Evolutionary conservation across 2,329 filamentous ascomycete species (phyloP), one percentile per base, ranked within the genome.

Genomic region (Fusarium abutilonis): DNA sequence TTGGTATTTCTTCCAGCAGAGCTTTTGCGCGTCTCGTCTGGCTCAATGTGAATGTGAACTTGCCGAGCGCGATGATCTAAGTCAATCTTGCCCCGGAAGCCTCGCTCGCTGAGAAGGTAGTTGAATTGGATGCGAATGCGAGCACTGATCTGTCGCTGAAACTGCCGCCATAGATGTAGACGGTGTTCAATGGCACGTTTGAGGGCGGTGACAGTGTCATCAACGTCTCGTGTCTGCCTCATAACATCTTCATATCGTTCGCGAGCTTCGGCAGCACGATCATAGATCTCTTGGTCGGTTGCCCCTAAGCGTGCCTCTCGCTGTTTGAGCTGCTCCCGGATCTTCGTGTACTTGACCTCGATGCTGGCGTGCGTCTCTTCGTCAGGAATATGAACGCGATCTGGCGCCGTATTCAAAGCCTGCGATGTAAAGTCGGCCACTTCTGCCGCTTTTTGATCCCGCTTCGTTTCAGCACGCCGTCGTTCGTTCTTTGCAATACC

Each of bases 71-170:
- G 79, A 77, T 98, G 94, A 70, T 97, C 88, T 38, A 96, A 84
- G 19, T 88, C 80, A 54, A 99, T 85, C 63, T 86, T 86, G 53
- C 95, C 95, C 40, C 93, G 87, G 77, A 96, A 99, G 19, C 90
- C 89, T 70, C 95, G 88, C 76, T 98, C 93, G 71, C 89, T 92
- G 55, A 99, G 85, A 13, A 98, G 84, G 72, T 95, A 96, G 48
- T 86, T 89, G 76, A 99, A 99, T 60, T 91, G 92, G 49, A 90
- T 89, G 45, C 92, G 89, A 41, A 95, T 91, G 52, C 90, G 87
- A n/a, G 89, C 86, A 34, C 93, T 94, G 70, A 99, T 97, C 67
- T 88, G 86, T 23, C 88, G 85, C 69, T 94, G 90, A 76, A 99
- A 98, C 46, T 84, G 82, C 53, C 86, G 83, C 90, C 93, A 99